Base-by-base conservation (phyloP, 2,329 filamentous ascomycete species). In the Tothia fuscella region DNA sequence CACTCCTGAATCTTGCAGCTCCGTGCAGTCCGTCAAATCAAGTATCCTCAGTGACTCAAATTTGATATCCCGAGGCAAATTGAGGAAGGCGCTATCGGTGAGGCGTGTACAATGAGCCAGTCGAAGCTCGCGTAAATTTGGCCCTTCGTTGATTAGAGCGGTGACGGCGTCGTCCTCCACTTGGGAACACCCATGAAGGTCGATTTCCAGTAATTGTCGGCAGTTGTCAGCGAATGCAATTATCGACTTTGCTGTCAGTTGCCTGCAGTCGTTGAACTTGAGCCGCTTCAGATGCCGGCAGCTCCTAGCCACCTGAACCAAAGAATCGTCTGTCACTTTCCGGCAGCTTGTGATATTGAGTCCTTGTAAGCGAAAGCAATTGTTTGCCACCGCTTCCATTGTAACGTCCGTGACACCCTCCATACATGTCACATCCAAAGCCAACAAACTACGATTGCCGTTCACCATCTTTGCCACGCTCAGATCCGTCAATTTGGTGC, bases 121-220 rank as follows among this genome's bases (percentile, higher is more conserved):
- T 14, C 89, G 80, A 21, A 98, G 68, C 63, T 98, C 91, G 41
- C 91, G 82, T n/a, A 98, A 72, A 41, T 88, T 80, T 39, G 77
- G 78, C 20, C 88, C 82, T 49, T 82, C 80, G 17, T 76, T 72
- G 37, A 98, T 71, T 12, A 98, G 74, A 2, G 81, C 75, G 0
- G 84, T 89, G 37, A 98, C 74, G 1, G 91, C 85, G 19, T 78
- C 74, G 56, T 93, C 91, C 47, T 83, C 83, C 49, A 98, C 78
- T 34, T 78, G 72, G 42, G 69, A 72, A 65, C 91, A 93, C 51
- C 86, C 82, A 51, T 94, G 84, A 12, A 98, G 74, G 57, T 98
- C 91, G 47, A 98, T 94, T 61, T 98, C 91, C 47, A 98, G 78
- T 24, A 98, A 87, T 50, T 94, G 89, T 10, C 80, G 84, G 58